Base-by-base conservation (phyloP, 495 filamentous ascomycete species). In the Darksidea phi region DNA sequence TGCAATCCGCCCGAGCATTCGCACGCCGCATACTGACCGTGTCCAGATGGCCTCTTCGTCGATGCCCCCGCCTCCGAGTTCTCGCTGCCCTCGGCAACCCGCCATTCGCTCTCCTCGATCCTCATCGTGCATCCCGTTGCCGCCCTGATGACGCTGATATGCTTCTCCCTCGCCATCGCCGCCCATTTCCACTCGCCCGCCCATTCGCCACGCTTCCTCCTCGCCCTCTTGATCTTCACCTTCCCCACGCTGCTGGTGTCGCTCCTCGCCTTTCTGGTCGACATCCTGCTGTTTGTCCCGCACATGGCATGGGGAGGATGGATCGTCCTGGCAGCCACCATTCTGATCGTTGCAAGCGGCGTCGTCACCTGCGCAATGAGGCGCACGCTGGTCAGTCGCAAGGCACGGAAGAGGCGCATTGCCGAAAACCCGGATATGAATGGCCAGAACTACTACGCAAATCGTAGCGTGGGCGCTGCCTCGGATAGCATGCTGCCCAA, bases 351-450 rank as follows among this genome's bases (percentile, higher is more conserved):
- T 47, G 77, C 89, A 6, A 90, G 87, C 72, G 87, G 87, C 25
- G 83, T 98, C 48, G 85, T 96, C 51, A 92, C 89, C 10, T 98
- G 94, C 70, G 91, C 91, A n/a, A 97, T 97, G 91, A 88, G 94
- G 59, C 86, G 94, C 46, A 96, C 93, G 1, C 78, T 98, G 11
- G 92, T 97, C 52, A 88, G 88, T 70, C 84, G 92, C 51, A 96
- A 96, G 76, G 91, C 93, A 11, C 79, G 92, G 59, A 91, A 91
- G 79, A 90, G 85, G 78, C 83, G 91, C 24, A 96, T 98, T 69
- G 89, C 86, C 1, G 88, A 94, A 67, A 96, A 96, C 71, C 85
- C 91, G 1, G 90, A 96, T 68, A 96, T 96, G 91, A 97, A 89
- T 71, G 91, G 91, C 18, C 83, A 92, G 61, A 92, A 89, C 70